Conservation (phyloP, 768 basidiomycete species). For the Symmetrospora coprosmae region DNA sequence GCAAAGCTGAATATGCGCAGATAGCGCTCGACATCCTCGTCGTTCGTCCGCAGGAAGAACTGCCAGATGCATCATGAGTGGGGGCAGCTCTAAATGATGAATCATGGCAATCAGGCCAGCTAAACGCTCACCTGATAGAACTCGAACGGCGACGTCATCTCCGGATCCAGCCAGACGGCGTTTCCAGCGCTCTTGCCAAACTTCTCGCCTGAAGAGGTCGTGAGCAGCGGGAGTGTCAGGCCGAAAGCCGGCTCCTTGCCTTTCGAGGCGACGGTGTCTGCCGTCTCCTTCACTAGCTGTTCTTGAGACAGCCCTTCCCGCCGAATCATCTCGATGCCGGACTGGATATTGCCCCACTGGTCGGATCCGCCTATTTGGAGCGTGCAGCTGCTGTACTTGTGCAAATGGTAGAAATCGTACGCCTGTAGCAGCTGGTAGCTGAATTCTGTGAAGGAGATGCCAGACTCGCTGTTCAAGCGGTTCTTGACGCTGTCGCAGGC, state of each 20-base stretch:
- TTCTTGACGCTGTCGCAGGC: constrained; percentile 53
- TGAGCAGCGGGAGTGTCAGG: constrained; percentile 83
- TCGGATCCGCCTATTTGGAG: constrained; percentile 93
- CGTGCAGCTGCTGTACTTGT: constrained; percentile 52
- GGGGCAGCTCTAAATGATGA: no score
- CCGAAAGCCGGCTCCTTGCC: constrained; percentile 47
- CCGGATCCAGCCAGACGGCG: constrained; percentile 73
- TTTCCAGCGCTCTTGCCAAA: constrained; percentile 97
- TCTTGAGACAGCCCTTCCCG: constrained; percentile 38
- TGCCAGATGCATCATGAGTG: constrained; percentile 36
- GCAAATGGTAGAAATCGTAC: constrained; percentile 75
- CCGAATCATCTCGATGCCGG: constrained; percentile 79
- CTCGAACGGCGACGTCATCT: constrained; percentile 70
- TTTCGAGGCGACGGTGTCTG: neutral
- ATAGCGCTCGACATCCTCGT: constrained; percentile 64
- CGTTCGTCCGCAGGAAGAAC: constrained; percentile 77
- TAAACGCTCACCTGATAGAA: constrained; percentile 68
- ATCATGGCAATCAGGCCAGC: constrained; percentile 17
- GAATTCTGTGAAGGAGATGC: constrained; percentile 97
- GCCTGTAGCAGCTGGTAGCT: constrained; percentile 94
- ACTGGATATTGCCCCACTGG: constrained; percentile 95
- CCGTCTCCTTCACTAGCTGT: constrained; percentile 21
- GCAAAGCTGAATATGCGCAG: constrained; percentile 72
- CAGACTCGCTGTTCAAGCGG: constrained; percentile 52
- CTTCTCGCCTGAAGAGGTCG: constrained; percentile 77